Conservation (phyloP, 257 asterid genomes). For the Solanum arcanum region DNA sequence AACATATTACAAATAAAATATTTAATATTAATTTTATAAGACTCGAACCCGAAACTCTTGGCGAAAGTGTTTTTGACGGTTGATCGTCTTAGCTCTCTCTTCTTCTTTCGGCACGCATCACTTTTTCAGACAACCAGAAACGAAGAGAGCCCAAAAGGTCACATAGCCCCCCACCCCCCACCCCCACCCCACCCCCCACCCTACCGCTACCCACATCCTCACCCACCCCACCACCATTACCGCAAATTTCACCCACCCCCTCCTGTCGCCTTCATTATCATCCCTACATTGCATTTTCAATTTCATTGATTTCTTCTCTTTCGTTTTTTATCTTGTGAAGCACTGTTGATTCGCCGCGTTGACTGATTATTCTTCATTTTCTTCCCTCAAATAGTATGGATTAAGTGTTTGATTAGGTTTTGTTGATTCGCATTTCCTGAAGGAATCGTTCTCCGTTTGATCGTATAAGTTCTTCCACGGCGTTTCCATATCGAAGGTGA, state of each 20-base stretch:
- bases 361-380: not conserved
- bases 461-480: constrained; percentile 33
- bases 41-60: no score
- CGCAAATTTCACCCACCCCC: not conserved
- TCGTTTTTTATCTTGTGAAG: not conserved
- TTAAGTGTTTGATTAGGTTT: not conserved
- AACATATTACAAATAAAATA: no score
- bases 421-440: not conserved
- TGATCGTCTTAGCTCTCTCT: not conserved
- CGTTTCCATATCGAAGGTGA: constrained; percentile 48
- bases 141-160: not conserved
- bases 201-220: no score
- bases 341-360: not conserved
- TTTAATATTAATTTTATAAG: no score
- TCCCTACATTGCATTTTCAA: not conserved
- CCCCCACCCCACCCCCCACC: not conserved
- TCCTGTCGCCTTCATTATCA: not conserved
- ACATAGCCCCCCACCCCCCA: not conserved
- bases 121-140: not conserved
- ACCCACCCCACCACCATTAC: not conserved
- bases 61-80: no score
- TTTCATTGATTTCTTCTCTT: not conserved
- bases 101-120: not conserved
- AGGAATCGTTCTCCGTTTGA: not conserved
- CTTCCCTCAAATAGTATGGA: not conserved